These are phyloP conservation scores for Neurospora sp. DNA, from an alignment of 495 filamentous ascomycete genomes.

Conservation along the genomic window DNA sequence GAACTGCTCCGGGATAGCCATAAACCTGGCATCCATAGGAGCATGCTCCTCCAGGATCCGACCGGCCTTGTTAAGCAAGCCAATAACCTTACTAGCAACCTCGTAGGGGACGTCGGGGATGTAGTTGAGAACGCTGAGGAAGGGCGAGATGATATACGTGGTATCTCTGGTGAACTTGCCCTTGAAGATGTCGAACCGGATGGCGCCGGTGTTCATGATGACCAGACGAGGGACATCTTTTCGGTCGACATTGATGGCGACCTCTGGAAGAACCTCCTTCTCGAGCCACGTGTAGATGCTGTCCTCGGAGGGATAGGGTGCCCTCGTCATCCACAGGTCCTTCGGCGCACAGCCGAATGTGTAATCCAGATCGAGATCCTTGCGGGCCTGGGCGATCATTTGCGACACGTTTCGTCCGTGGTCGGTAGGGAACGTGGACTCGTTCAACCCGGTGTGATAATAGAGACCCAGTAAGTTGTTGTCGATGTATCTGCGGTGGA, in stretches of 20 bases:
- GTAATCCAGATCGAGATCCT: constrained; percentile 59
- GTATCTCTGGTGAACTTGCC: constrained; percentile 81
- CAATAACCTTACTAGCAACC: constrained; percentile 58
- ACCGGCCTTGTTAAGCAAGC: constrained; percentile 62
- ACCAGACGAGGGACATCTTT: constrained; percentile 48
- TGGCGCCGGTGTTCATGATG: constrained; percentile 77
- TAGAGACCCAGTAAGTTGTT: constrained; percentile 83
- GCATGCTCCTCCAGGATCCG: constrained; percentile 34
- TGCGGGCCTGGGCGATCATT: constrained; percentile 61
- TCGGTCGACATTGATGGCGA: constrained; percentile 33
- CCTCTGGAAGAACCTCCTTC: constrained; percentile 56
- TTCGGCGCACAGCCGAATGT: constrained; percentile 74
- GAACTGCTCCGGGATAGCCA: constrained; percentile 32
- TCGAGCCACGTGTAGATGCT: constrained; percentile 80
- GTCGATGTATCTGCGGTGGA: constrained; percentile 81
- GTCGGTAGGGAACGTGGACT: constrained; percentile 63
- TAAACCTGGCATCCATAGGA: constrained; percentile 21
- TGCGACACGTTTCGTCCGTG: constrained; percentile 62
- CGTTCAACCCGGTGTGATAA: constrained; percentile 66
- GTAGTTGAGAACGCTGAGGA: constrained; percentile 69
- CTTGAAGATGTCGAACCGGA: constrained; percentile 92
- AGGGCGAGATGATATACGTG: constrained; percentile 78
- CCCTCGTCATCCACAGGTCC: constrained; percentile 69
- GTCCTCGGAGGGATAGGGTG: constrained; percentile 53
- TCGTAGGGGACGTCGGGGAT: constrained; percentile 70